phyloP scores from a whole-genome alignment of 257 asterid species.

The Nicotiana tabacum region DNA sequence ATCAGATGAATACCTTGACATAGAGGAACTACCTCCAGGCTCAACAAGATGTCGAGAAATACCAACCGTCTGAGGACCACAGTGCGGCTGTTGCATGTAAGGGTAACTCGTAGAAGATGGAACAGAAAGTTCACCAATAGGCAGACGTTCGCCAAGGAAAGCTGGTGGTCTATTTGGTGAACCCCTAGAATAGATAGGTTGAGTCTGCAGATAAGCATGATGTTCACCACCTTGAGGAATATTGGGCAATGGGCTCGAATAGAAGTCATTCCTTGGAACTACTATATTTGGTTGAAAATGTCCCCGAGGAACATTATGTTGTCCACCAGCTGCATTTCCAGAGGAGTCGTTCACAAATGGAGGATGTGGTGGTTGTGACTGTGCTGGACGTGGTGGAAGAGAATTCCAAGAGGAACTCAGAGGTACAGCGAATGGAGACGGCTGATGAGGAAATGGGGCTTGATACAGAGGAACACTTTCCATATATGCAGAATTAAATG shows the following conservation, averaged over 20 bases:
- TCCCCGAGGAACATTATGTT: constrained; percentile 28
- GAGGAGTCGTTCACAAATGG: constrained; percentile 17
- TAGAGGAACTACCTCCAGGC: constrained; percentile 35
- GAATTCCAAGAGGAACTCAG: constrained; percentile 41
- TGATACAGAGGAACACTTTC: constrained; percentile 37
- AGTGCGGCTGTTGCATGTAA: constrained; percentile 31
- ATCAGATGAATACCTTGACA: constrained; percentile 39
- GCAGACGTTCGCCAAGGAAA: constrained; percentile 36
- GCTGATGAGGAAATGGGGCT: constrained; percentile 49
- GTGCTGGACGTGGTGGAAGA: constrained; percentile 47
- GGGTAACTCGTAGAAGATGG: constrained; percentile 28
- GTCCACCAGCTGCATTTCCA: constrained; percentile 22
- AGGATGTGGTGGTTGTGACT: constrained; percentile 28
- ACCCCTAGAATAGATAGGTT: constrained; percentile 26
- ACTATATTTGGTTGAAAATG: constrained; percentile 39
- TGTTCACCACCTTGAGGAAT: constrained; percentile 37
- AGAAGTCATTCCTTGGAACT: constrained; percentile 37
- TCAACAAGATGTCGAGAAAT: constrained; percentile 32
- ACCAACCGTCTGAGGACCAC: constrained; percentile 33
- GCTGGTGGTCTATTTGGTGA: constrained; percentile 35
- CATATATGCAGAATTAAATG: constrained; percentile 20
- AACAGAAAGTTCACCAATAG: constrained; percentile 29
- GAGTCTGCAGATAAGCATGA: constrained; percentile 33
- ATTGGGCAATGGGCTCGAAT: constrained; percentile 33
- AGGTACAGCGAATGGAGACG: constrained; percentile 41